Base-by-base conservation (phyloP, 352 stramenopile genomes). In the Globisporangium splendens region DNA sequence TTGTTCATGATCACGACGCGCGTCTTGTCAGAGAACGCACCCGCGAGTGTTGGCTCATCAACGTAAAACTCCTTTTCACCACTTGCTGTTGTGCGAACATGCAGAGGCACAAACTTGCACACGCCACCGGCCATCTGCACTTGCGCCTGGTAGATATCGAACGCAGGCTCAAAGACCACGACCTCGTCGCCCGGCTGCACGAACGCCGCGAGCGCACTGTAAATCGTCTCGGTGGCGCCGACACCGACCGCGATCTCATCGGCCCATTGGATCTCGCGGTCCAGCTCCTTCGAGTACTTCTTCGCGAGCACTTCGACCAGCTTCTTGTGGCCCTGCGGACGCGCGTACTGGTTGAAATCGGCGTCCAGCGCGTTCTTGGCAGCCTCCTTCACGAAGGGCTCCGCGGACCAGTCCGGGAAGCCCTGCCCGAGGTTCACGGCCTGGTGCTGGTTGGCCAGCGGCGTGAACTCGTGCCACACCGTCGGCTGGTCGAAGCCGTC, bases 1-100 rank as follows among this genome's bases (percentile, higher is more conserved):
- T 96, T 98, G 83, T 99, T 99, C 22, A 99, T 77, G 24, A 99
- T 76, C 50, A 99, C 85, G 0, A 95, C 83, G 41, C 94, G 86
- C n/a, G 97, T 99, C 63, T 91, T 89, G 11, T 83, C 70, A 12
- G 92, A 95, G 59, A 99, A 96, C 8, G 83, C 83, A 5, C 65
- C 69, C 21, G 95, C 79, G 33, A 98, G 75, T 24, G 85, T 86
- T 1, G 75, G 59, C 35, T 91, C 75, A 61, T 99, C 93, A 20
- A 99, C 69, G 41, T 88, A 74, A 42, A 92, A 91, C 59, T 81
- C 77, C 35, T 85, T 89, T 31, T 68, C 67, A 13, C 72, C 73
- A 0, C 66, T 66, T 10, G 52, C 51, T 4, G 62, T 69, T 3
- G 44, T 66, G 41, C 65, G 69, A 31, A 89, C 75, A 15, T 84